Evolutionary conservation across 1,284 basidiomycete species (phyloP), one percentile per base, ranked within the genome.

Genomic region (Bothia castanella): DNA sequence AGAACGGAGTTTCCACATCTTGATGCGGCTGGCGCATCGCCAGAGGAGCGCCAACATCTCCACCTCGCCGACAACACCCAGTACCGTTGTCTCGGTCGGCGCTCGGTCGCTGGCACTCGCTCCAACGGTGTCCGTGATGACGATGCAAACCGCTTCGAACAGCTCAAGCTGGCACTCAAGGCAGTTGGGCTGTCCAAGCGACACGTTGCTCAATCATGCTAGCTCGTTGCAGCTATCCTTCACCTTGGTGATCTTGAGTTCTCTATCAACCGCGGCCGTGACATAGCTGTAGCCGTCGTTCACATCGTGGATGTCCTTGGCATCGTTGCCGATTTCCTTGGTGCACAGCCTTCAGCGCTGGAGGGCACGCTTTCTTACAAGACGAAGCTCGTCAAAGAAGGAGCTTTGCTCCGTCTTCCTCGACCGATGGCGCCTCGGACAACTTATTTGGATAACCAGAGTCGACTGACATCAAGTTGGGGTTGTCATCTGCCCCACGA

Each of bases 1-100:
- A n/a, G n/a, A n/a, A n/a, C n/a, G n/a, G n/a, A n/a, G n/a, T n/a
- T 97, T 98, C 71, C 96, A 97, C 70, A 95, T 97, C 70, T 82
- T 98, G 61, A 82, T 94, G 49, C n/a, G n/a, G 87, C 92, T 1
- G 96, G 96, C 36, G 92, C 94, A 2, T 82, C 87, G 0, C 69
- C 80, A 0, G 95, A 98, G 61, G 96, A 98, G 67, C 76, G 91
- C 35, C 79, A 87, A 38, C 91, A 95, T 67, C 80, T 99, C 47
- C 87, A 88, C 56, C 79, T 98, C 16, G 73, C 80, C 42, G 87
- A 92, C 61, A 88, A 87, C 64, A 76, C 82, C 4, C 77, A 79
- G 5, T 97, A 92, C 64, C 83, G 91, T 2, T 96, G 94, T 63
- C 82, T 97, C 4, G 89, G 89, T 7, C 82, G 88, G 54, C 76